Evolutionary conservation across 805 yeast genomes (phyloP).

Genomic region (Suhomyces tanzawaensis): DNA sequence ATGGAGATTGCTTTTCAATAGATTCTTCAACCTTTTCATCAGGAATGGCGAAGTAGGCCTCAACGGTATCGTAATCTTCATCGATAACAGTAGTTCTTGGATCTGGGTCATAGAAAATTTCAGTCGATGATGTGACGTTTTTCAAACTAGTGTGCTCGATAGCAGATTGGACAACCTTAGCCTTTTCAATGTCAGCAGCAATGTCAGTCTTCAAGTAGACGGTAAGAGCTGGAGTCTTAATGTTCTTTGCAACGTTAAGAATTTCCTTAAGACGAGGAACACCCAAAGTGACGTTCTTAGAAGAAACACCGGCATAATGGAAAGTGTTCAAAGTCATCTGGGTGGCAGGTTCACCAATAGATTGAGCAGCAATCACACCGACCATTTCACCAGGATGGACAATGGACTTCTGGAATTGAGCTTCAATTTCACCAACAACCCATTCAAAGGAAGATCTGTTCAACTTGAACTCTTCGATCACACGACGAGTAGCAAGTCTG

Average conservation of each 20-base stretch:
- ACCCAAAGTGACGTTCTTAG: slow-evolving; percentile 94
- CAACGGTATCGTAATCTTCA: slow-evolving; percentile 96
- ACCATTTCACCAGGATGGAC: slow-evolving; percentile 99
- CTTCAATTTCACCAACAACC: slow-evolving; percentile 92
- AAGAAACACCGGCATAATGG: slow-evolving; percentile 98
- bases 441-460: slow-evolving; percentile 88
- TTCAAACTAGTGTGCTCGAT: slow-evolving; percentile 94
- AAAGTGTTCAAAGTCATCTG: slow-evolving; percentile 97
- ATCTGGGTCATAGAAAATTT: slow-evolving; percentile 96
- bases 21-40: slow-evolving; percentile 96
- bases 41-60: slow-evolving; percentile 94
- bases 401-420: slow-evolving; percentile 86
- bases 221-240: slow-evolving; percentile 98
- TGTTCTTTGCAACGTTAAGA: slow-evolving; percentile 95
- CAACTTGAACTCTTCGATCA: slow-evolving; percentile 85
- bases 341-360: slow-evolving; percentile 97
- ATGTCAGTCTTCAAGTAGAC: slow-evolving; percentile 82
- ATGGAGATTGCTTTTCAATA: slow-evolving; percentile 93
- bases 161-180: slow-evolving; percentile 93
- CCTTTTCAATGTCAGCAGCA: slow-evolving; percentile 87
- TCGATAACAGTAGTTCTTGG: slow-evolving; percentile 95
- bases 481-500: slow-evolving; percentile 85
- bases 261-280: slow-evolving; percentile 98
- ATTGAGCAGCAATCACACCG: slow-evolving; percentile 96
- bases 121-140: slow-evolving; percentile 96